Base-by-base conservation (phyloP, 306 rosid genomes). In the Acacia acuminata region DNA sequence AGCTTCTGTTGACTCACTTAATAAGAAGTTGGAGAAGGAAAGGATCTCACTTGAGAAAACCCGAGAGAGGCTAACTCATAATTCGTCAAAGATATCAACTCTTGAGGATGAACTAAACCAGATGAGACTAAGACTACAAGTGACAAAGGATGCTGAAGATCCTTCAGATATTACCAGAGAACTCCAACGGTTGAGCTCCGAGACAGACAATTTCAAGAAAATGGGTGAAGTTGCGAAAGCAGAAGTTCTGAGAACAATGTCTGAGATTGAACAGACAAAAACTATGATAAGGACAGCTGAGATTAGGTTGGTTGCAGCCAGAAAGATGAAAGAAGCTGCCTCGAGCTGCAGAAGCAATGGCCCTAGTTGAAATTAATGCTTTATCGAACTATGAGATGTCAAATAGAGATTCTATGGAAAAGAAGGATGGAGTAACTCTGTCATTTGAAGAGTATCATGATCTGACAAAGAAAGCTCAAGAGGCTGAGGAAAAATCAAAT, bases 251-350 rank as follows among this genome's bases (percentile, higher is more conserved):
- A 89, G 85, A 81, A 92, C 87, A 55, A 88, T 90, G 65, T 89
- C 89, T 6, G 97, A 92, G 93, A 96, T 96, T 87, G 94, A 96
- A 76, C 90, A 87, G 83, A 96, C 96, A 0, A 91, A 90, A 77
- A 72, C 87, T 40, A 91, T 84, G 92, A 90, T 96, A 69, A 92
- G 70, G 86, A 96, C 97, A 10, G 91, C 98, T 13, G 97, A 94
- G 77, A 84, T 89, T 70, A 85, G 94, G 87, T 70, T 96, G 81
- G 85, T 92, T 85, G 99, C 99, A 8, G 97, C 98, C 2, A 82
- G 92, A 40, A 96, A 96, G 85, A 94, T 96, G 94, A 96, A 94
- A 89, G 98, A 92, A 80, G 99, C 99, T 43, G 96, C 99, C n/a
- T 34, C 85, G 91, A 84, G 99, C 98, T 1, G 97, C 94, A 9